phyloP scores from a whole-genome alignment of 495 filamentous ascomycete genomes.

The Cairneyella variabilis region DNA sequence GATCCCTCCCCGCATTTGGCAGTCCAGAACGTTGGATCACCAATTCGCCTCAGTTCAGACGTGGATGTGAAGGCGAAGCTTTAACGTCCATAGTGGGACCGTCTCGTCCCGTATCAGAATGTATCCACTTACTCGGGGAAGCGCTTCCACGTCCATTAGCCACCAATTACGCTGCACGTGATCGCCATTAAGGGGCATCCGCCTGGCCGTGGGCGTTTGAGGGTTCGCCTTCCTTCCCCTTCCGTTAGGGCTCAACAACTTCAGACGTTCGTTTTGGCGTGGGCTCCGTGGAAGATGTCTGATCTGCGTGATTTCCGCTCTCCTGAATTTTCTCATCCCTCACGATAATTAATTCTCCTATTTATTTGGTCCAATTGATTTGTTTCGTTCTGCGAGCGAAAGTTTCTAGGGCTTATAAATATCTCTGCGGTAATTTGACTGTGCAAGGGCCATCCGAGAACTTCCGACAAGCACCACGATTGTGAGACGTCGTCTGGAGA shows the following conservation, averaged over 20 bases:
- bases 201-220: too few species aligned
- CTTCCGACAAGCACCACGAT: background rate
- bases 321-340: background rate
- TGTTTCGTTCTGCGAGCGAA: background rate
- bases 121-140: too few species aligned
- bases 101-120: too few species aligned
- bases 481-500: conserved; percentile 1
- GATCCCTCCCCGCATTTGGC: too few species aligned
- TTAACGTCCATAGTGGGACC: too few species aligned
- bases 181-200: too few species aligned
- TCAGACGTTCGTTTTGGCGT: conserved; percentile 7
- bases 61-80: too few species aligned
- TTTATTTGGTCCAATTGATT: background rate
- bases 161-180: too few species aligned
- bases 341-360: background rate
- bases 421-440: background rate
- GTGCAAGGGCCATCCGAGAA: conserved; percentile 1
- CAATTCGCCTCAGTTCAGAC: too few species aligned
- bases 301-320: conserved; percentile 3
- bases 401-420: background rate
- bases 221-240: too few species aligned
- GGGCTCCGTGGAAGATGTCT: background rate
- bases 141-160: too few species aligned
- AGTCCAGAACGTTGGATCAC: too few species aligned
- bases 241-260: background rate